Percentiles rank a stretch among this genome's conserved stretches.
Evolutionary conservation across 2,329 filamentous ascomycete species (phyloP).

Genomic region (Fusarium sp.): DNA sequence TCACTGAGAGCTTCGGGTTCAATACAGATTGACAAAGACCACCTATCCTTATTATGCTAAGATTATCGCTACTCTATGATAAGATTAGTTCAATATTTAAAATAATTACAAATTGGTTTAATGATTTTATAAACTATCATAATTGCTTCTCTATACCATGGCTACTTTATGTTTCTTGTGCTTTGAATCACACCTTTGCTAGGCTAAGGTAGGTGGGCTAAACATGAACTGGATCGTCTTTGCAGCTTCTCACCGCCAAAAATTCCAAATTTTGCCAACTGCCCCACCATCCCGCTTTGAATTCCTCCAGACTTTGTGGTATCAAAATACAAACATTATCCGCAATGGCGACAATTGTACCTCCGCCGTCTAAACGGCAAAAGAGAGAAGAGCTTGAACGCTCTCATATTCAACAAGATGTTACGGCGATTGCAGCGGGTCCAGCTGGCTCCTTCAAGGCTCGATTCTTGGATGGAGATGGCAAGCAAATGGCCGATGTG

Average conservation of each 20-base stretch:
- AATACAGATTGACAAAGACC: too few species aligned
- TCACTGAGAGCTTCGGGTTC: too few species aligned
- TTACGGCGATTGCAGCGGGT: slow-evolving; percentile 68
- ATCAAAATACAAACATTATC: slow-evolving; percentile 7
- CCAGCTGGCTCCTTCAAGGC: slow-evolving; percentile 81
- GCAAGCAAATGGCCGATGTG: slow-evolving; percentile 75
- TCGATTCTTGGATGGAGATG: slow-evolving; percentile 85
- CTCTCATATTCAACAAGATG: slow-evolving; percentile 78
- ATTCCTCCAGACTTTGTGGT: slow-evolving; percentile 17
- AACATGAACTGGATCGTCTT: not conserved
- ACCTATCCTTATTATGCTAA: too few species aligned
- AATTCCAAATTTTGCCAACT: slow-evolving; percentile 46
- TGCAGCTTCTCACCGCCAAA: slow-evolving; percentile 46
- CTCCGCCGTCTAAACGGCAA: slow-evolving; percentile 90
- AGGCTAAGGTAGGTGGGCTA: not conserved
- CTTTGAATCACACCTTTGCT: too few species aligned
- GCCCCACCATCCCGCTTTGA: slow-evolving; percentile 42
- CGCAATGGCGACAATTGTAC: slow-evolving; percentile 79
- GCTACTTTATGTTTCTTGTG: too few species aligned
- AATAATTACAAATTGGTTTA: too few species aligned
- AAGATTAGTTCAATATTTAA: too few species aligned
- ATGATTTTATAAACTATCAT: too few species aligned
- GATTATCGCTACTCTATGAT: too few species aligned
- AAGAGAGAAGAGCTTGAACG: slow-evolving; percentile 77
- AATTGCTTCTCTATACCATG: too few species aligned